Evolutionary conservation across 768 basidiomycete species (phyloP).

Genomic region (Mycena alexandri): DNA sequence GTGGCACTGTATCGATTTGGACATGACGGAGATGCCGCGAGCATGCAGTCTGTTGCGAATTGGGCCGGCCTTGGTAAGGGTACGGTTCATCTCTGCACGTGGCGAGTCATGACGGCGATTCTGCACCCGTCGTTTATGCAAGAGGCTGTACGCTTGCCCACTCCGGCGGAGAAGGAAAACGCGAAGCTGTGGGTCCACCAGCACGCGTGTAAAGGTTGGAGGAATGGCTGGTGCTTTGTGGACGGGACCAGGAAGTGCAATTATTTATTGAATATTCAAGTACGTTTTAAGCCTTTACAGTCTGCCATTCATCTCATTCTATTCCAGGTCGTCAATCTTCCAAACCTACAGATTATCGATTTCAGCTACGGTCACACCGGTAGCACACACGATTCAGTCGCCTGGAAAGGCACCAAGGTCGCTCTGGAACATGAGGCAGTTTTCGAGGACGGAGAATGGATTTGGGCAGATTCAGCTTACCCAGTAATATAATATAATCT

Average conservation of each 20-base stretch:
- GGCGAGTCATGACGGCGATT: conserved; percentile 47
- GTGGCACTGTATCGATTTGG: conserved; percentile 55
- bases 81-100: conserved; percentile 39
- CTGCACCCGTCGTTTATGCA: conserved; percentile 42
- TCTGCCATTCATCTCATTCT: conserved; percentile 52
- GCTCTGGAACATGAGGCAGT: no score
- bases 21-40: conserved; percentile 53
- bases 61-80: conserved; percentile 55
- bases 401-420: no score
- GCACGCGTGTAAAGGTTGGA: conserved; percentile 49
- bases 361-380: no score
- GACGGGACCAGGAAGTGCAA: no score
- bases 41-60: conserved; percentile 45
- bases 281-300: no score
- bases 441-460: no score
- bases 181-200: conserved; percentile 55
- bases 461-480: conserved; percentile 56
- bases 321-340: no score
- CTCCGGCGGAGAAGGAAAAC: conserved; percentile 48
- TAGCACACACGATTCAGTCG: no score
- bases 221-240: conserved; percentile 46
- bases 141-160: conserved; percentile 45
- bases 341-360: no score
- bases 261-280: no score
- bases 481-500: conserved; percentile 33